Evolutionary conservation across 176 grass and related monocot genomes (phyloP).

Genomic region (Thinopyrum elongatum): DNA sequence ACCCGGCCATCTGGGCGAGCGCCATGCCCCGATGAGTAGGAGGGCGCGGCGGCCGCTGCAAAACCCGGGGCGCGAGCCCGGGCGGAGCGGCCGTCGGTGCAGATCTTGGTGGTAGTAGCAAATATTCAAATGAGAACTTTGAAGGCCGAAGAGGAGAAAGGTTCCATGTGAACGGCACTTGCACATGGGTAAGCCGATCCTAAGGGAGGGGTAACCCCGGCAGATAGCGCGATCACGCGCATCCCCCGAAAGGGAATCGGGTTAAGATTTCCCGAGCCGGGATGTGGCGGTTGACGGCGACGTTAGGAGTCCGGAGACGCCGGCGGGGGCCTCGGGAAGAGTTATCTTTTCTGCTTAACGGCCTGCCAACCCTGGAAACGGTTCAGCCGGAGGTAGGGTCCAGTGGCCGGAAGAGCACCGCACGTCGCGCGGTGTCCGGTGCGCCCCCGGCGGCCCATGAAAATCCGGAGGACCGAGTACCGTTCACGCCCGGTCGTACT

Average conservation of each 20-base stretch:
- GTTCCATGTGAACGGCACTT: constrained; percentile 85
- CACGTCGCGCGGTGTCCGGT: constrained; percentile 65
- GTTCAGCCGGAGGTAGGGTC: constrained; percentile 69
- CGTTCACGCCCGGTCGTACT: constrained; percentile 47
- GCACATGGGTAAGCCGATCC: constrained; percentile 78
- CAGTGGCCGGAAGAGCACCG: constrained; percentile 60
- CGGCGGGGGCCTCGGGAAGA: constrained; percentile 73
- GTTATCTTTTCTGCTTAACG: constrained; percentile 87
- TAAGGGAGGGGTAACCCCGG: constrained; percentile 64
- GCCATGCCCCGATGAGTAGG: constrained; percentile 67
- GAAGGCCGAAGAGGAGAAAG: constrained; percentile 83
- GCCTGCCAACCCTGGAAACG: constrained; percentile 59
- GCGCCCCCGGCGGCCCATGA: constrained; percentile 55
- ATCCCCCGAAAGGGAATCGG: constrained; percentile 30
- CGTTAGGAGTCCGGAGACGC: too few relatives aligned
- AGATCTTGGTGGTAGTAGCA: constrained; percentile 77
- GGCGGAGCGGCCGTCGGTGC: constrained; percentile 63
- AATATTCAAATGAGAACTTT: constrained; percentile 88
- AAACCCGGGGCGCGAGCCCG: constrained; percentile 58
- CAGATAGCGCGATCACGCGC: background rate
- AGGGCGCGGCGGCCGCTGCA: constrained; percentile 58
- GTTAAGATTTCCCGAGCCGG: constrained; percentile 51
- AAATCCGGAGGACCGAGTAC: constrained; percentile 66
- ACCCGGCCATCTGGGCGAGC: constrained; percentile 31
- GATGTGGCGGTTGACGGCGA: constrained; percentile 51